Evolutionary conservation across 176 grass and related monocot genomes (phyloP).

Genomic region (Avena eriantha): DNA sequence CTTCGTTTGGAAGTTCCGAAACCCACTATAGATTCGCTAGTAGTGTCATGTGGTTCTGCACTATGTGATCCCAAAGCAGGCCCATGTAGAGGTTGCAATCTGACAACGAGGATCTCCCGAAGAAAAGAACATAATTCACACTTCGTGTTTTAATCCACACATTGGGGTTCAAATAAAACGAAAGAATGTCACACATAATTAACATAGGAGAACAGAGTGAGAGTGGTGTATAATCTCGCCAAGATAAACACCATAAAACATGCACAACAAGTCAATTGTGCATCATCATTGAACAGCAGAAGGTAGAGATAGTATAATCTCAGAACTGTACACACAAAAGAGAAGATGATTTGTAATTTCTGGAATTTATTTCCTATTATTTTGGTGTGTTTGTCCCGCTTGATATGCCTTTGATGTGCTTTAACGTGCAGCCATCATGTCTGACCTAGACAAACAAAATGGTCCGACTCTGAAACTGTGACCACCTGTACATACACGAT

Average conservation of each 20-base stretch:
- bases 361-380: slow-evolving; percentile 45
- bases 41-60: too few species aligned
- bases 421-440: slow-evolving; percentile 33
- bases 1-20: too few species aligned
- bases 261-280: slow-evolving; percentile 8
- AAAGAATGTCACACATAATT: background rate
- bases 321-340: slow-evolving; percentile 50
- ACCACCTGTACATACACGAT: slow-evolving; percentile 47
- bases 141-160: background rate
- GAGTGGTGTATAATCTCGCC: too few species aligned
- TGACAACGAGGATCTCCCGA: background rate
- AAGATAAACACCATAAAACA: slow-evolving; percentile 27
- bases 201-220: slow-evolving; percentile 1
- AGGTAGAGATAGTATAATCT: slow-evolving; percentile 3
- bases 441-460: slow-evolving; percentile 58
- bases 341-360: slow-evolving; percentile 37
- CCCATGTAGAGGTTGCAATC: too few species aligned
- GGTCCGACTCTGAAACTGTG: slow-evolving; percentile 15
- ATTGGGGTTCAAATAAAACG: background rate
- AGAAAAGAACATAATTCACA: background rate
- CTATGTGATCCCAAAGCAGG: too few species aligned
- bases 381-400: slow-evolving; percentile 36
- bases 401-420: slow-evolving; percentile 35
- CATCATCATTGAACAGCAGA: slow-evolving; percentile 17
- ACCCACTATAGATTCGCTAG: too few species aligned